Evolutionary conservation across 352 stramenopile genomes (phyloP).

Genomic region (Elongisporangium prolatum): DNA sequence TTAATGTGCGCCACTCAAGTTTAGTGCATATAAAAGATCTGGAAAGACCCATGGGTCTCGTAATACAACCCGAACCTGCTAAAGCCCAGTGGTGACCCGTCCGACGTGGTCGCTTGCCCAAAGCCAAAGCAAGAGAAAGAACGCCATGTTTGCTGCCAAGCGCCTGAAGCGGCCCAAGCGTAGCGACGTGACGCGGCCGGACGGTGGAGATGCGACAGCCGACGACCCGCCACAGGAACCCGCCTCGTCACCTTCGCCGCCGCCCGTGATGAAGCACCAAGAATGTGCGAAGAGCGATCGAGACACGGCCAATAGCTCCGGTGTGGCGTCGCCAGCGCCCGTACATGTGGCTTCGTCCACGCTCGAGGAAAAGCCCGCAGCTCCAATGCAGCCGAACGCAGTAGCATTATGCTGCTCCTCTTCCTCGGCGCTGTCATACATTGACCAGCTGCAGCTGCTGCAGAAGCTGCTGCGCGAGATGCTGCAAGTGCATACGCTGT

Average conservation of each 20-base stretch:
- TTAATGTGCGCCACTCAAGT: not conserved
- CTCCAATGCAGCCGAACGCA: not conserved
- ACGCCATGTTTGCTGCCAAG: not conserved
- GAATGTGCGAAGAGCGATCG: not conserved
- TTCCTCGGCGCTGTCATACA: slow-evolving; percentile 11
- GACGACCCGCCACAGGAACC: not conserved
- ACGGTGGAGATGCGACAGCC: not conserved
- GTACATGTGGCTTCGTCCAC: not conserved
- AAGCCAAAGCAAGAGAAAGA: not conserved
- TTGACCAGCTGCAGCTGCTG: slow-evolving; percentile 20
- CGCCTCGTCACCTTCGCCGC: not conserved
- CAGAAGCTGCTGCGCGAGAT: slow-evolving; percentile 27
- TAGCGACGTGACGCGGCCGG: not conserved
- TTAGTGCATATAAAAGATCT: not conserved
- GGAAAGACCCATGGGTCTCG: not conserved
- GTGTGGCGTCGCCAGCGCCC: not conserved
- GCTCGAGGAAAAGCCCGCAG: not conserved
- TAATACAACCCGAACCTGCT: not conserved
- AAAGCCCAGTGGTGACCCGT: not conserved
- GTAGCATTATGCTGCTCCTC: not conserved
- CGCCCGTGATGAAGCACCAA: not conserved
- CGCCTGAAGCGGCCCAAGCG: not conserved
- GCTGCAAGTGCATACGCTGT: slow-evolving; percentile 35
- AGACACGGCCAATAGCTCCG: not conserved
- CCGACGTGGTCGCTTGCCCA: not conserved